These are phyloP conservation scores for Blastocystis sp. DNA, from an alignment of 352 stramenopile species.

Conservation along the genomic window DNA sequence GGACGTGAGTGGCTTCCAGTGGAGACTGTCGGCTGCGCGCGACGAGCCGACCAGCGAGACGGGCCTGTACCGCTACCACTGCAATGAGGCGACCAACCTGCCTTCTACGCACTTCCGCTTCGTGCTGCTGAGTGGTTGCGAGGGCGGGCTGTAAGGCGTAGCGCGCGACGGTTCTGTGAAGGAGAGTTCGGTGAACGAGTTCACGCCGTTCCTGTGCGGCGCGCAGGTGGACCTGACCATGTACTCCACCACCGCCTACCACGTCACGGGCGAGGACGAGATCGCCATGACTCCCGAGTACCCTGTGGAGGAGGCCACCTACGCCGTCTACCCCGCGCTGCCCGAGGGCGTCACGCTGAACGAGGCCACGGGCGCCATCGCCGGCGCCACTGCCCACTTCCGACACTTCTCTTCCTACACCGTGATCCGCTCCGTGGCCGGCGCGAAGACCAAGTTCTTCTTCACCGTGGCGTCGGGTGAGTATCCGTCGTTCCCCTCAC, in stretches of 20 bases:
- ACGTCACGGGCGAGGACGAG: neutral
- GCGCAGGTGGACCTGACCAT: neutral
- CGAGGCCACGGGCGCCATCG: slow-evolving; percentile 16
- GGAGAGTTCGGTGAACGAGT: slow-evolving; percentile 22
- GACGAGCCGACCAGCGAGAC: neutral
- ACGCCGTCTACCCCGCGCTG: neutral
- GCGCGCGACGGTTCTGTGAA: neutral
- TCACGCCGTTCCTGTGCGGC: slow-evolving; percentile 7
- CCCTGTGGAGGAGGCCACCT: neutral
- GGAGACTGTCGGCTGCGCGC: neutral
- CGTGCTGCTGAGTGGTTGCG: neutral
- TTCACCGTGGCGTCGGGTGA: slow-evolving; percentile 1
- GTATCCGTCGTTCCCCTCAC: neutral
- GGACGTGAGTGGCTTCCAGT: neutral
- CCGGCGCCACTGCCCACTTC: neutral
- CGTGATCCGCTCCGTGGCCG: slow-evolving; percentile 6
- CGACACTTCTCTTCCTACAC: neutral
- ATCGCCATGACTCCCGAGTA: neutral
- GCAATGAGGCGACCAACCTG: neutral
- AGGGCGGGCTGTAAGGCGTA: neutral
- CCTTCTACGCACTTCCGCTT: slow-evolving; percentile 14
- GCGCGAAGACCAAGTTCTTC: neutral
- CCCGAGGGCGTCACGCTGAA: neutral
- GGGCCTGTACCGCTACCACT: neutral
- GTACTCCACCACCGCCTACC: neutral